Base-by-base conservation (phyloP, 1,284 basidiomycete species). In the Paramarasmius palmivorus region DNA sequence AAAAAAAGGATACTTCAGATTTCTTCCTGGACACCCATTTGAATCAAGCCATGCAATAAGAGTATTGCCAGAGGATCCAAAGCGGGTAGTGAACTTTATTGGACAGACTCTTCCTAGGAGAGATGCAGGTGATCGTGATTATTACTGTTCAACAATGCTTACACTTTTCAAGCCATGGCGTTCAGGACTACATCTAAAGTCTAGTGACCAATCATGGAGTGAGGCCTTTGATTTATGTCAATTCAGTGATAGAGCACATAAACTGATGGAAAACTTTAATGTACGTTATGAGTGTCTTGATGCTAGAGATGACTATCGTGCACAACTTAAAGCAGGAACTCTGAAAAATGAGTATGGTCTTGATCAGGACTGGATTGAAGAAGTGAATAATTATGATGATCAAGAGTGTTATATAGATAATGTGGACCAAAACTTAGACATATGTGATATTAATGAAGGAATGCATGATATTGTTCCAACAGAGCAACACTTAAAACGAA, bases 101-200 rank as follows among this genome's bases (percentile, higher is more conserved):
- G 36, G 36, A 14, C 17, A 14, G 14, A 37, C 36, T 4, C 36
- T 37, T 37, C 36, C 36, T 37, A 14, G 36, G 3, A 37, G 25
- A n/a, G 65, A 67, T 49, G 19, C 57, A 39, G 65, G 63, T 2
- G 63, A 68, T 37, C 22, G 58, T 7, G 62, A 67, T 53, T 61
- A 54, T 48, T 68, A 68, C 39, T 67, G 65, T 40, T 26, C 35
- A 6, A 65, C 63, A 7, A 69, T 69, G 65, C 52, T 69, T 2
- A 62, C 63, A 0, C 52, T 68, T 7, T 68, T 67, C 44, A 62
- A 61, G 29, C 66, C 65, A 7, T 66, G 67, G 62, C 46, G 58
- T 32, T 29, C 32, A 15, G 59, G 57, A 1, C 12, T 1, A 0
- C 22, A 61, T 41, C 40, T 67, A 8, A 65, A 63, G 53, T 19